Evolutionary conservation across 1,284 basidiomycete species (phyloP).

Genomic region (Ustilago tritici): DNA sequence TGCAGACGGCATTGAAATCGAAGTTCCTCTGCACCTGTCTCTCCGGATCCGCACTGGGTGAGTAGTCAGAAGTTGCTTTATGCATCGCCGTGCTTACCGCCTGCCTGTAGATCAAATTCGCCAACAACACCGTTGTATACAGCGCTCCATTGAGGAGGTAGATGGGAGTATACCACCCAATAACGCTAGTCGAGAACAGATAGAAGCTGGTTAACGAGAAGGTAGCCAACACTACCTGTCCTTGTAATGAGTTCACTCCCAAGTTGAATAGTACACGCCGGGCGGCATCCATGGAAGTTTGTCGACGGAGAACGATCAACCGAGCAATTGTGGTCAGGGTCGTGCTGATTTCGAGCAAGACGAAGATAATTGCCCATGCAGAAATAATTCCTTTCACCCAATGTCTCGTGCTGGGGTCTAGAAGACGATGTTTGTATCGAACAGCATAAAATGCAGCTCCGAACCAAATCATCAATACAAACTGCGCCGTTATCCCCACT

Average conservation of each 20-base stretch:
- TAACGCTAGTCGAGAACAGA: slow-evolving; percentile 11
- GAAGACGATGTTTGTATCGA: slow-evolving; percentile 15
- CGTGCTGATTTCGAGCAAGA: slow-evolving; percentile 25
- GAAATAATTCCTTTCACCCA: slow-evolving; percentile 23
- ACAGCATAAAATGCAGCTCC: slow-evolving; percentile 20
- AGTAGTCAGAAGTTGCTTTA: slow-evolving; percentile 5
- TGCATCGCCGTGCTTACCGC: slow-evolving; percentile 20
- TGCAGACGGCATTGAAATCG: slow-evolving; percentile 3
- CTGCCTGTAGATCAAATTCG: slow-evolving; percentile 30
- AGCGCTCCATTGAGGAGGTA: slow-evolving; percentile 23
- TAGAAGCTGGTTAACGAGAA: slow-evolving; percentile 18
- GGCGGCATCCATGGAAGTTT: slow-evolving; percentile 25
- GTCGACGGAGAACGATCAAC: slow-evolving; percentile 11
- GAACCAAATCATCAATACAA: slow-evolving; percentile 26
- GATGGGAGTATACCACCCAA: slow-evolving; percentile 33
- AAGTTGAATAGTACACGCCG: slow-evolving; percentile 22
- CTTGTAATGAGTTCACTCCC: slow-evolving; percentile 36
- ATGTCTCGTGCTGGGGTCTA: slow-evolving; percentile 1
- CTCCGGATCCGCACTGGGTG: neutral
- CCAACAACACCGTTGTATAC: slow-evolving; percentile 33
- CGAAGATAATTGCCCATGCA: slow-evolving; percentile 30
- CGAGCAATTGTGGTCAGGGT: slow-evolving; percentile 28
- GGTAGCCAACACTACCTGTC: slow-evolving; percentile 22
- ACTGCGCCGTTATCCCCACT: slow-evolving; percentile 8
- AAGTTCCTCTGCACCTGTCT: slow-evolving; percentile 1